Conservation (phyloP, 306 rosid genomes). For the Rubus parviflorus region DNA sequence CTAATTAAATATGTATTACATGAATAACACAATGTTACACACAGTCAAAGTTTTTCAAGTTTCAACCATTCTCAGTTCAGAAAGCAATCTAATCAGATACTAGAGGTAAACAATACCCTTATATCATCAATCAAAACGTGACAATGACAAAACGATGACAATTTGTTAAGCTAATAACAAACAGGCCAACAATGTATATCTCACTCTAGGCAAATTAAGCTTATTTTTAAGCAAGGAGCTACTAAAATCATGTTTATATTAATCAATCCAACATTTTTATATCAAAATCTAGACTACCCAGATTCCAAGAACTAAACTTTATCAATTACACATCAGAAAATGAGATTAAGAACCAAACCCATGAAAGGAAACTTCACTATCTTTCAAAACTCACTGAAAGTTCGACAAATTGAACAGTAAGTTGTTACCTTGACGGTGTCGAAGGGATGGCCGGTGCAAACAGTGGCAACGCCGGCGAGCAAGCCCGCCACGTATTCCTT, state of each 20-base stretch:
- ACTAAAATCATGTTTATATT: neutral
- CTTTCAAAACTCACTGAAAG: neutral
- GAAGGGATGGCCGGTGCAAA: conserved; percentile 55
- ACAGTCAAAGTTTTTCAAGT: neutral
- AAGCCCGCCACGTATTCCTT: conserved; percentile 70
- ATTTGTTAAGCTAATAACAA: neutral
- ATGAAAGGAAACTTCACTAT: neutral
- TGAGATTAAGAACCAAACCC: neutral
- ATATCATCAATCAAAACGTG: conserved; percentile 16
- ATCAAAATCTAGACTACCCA: conserved; percentile 5
- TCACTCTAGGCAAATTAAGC: neutral
- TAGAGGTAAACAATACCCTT: conserved; percentile 4
- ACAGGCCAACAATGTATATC: neutral
- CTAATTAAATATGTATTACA: conserved; percentile 29
- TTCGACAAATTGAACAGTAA: neutral
- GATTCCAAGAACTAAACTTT: conserved; percentile 6
- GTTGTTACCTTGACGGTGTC: conserved; percentile 58
- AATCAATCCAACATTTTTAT: neutral
- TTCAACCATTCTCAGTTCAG: neutral
- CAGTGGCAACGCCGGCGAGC: conserved; percentile 64
- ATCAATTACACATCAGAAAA: conserved; percentile 3
- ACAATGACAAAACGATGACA: neutral
- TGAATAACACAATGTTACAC: neutral
- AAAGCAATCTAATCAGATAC: neutral
- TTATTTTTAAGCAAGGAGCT: neutral